Evolutionary conservation across 169 alveolate genomes (phyloP), one percentile per base, ranked within the genome.

Genomic region (Cyclospora cayetanensis): DNA sequence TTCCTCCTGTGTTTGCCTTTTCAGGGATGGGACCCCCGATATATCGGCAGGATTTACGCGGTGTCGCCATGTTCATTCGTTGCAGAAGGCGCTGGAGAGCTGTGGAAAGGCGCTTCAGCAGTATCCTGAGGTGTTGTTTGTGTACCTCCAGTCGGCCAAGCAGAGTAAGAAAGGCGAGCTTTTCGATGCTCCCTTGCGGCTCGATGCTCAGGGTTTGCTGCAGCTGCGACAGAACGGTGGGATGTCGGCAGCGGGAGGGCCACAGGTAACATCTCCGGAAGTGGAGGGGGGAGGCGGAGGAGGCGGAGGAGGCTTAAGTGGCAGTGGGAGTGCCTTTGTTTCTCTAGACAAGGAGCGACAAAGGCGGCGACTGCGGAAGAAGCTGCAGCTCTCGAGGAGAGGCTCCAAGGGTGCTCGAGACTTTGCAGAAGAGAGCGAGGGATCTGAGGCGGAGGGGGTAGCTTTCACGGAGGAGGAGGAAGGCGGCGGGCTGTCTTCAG

Each of bases 121-220:
- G 70, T 96, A 93, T 94, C 98, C 98, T 11, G 96, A 97, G 70
- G 97, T 96, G 15, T 94, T 97, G 43, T 97, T 97, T 77, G 95
- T 96, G 84, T 97, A 97, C 60, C 95, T 96, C 74, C 93, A 95
- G 60, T 97, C 97, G 34, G 95, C 96, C 41, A 96, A 96, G 79
- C 97, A 95, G 91, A 95, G 97, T n/a, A 96, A 96, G 87, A 96
- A 96, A 92, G 98, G 98, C 41, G 98, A 97, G 77, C 85, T 97
- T 35, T 95, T 97, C 86, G 98, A 97, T 68, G 97, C 96, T 7
- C 98, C 98, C 27, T 93, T 97, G 92, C 93, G 97, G 66, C 77
- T 97, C 15, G 98, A 97, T 52, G 96, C 97, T 72, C 94, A 97
- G 27, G 87, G 90, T 43, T 90, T 96, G n/a, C 89, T 94, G 27